These are phyloP conservation scores for Jaapia argillacea DNA, from an alignment of 768 basidiomycete genomes.

Conservation along the genomic window DNA sequence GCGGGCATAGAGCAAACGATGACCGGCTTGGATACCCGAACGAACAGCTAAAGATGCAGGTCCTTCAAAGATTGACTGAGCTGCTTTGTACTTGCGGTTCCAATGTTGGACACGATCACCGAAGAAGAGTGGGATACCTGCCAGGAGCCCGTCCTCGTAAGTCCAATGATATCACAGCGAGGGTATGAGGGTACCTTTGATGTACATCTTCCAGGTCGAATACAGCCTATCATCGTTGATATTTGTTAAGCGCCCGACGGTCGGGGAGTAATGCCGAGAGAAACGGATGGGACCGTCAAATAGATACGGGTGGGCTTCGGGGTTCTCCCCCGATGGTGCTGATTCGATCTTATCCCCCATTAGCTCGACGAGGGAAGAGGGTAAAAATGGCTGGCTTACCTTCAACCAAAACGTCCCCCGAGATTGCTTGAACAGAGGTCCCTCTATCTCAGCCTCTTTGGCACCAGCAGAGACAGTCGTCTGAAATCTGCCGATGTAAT, in stretches of 20 bases:
- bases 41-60: slow-evolving; percentile 55
- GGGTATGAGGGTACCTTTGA: background rate
- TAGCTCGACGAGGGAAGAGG: background rate
- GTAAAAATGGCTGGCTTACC: slow-evolving; percentile 27
- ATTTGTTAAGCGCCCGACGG: slow-evolving; percentile 53
- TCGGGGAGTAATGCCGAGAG: slow-evolving; percentile 63
- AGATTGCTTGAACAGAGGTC: slow-evolving; percentile 33
- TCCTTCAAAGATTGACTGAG: slow-evolving; percentile 61
- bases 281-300: slow-evolving; percentile 71
- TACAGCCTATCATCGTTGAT: slow-evolving; percentile 55
- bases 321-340: slow-evolving; percentile 31
- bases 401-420: slow-evolving; percentile 65
- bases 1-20: slow-evolving; percentile 66
- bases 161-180: background rate
- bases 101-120: slow-evolving; percentile 51
- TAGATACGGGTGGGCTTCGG: slow-evolving; percentile 39
- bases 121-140: slow-evolving; percentile 49
- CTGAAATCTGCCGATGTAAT: slow-evolving; percentile 54
- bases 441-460: slow-evolving; percentile 56
- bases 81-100: slow-evolving; percentile 59
- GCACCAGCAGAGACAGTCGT: slow-evolving; percentile 43
- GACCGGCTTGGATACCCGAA: slow-evolving; percentile 60
- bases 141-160: slow-evolving; percentile 28
- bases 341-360: slow-evolving; percentile 39
- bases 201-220: slow-evolving; percentile 61